Evolutionary conservation across 1,139 yeast genomes (phyloP).

Genomic region (Blastobotrys arbuscula): DNA sequence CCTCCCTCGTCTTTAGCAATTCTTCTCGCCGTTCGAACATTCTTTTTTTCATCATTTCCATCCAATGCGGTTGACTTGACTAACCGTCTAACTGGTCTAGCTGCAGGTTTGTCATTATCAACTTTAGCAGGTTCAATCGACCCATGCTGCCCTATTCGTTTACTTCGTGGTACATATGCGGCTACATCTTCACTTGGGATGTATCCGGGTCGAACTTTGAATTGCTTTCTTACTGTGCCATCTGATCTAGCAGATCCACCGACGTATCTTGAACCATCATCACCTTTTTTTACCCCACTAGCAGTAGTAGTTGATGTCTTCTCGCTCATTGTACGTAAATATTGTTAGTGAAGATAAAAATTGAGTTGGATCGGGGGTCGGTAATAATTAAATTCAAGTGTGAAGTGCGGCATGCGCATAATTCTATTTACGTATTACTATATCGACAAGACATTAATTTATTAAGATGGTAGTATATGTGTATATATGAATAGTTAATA

Average conservation of each 20-base stretch:
- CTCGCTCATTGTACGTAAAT: neutral
- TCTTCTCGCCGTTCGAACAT: neutral
- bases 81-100: neutral
- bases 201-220: constrained; percentile 38
- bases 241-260: constrained; percentile 36
- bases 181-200: constrained; percentile 37
- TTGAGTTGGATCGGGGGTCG: constrained; percentile 4
- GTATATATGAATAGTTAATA: neutral
- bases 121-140: neutral
- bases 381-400: too few relatives aligned
- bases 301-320: neutral
- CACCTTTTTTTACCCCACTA: constrained; percentile 14
- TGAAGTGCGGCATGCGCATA: neutral
- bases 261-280: constrained; percentile 25
- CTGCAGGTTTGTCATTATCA: neutral
- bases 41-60: neutral
- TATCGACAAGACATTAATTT: neutral
- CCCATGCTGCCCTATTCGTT: constrained; percentile 10
- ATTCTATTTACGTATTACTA: neutral
- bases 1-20: neutral
- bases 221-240: constrained; percentile 35
- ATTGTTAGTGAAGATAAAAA: too few relatives aligned
- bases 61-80: neutral
- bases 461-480: neutral
- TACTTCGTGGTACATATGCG: constrained; percentile 29